Evolutionary conservation across 164 flowering plant genomes (phyloP).

Genomic region (Berberis thunbergii): DNA sequence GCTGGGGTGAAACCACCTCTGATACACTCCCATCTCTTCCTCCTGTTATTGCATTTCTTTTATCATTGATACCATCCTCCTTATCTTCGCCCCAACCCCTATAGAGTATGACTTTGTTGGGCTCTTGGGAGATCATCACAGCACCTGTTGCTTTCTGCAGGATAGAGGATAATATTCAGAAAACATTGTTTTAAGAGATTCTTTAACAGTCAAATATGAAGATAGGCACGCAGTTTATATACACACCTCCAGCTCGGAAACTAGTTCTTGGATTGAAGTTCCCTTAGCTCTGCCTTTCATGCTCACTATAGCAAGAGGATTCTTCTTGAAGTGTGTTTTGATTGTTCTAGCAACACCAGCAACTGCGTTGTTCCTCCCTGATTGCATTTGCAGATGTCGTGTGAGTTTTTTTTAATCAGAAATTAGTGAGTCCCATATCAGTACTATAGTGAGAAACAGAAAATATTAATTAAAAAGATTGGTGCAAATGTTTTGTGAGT

Average conservation of each 20-base stretch:
- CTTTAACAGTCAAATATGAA: not conserved
- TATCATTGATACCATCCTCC: constrained; percentile 18
- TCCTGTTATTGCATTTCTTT: constrained; percentile 3
- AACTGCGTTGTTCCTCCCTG: constrained; percentile 71
- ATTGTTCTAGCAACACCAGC: constrained; percentile 81
- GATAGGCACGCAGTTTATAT: not conserved
- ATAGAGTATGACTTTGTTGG: constrained; percentile 81
- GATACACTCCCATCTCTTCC: constrained; percentile 3
- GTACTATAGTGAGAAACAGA: too few species aligned
- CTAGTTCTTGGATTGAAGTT: constrained; percentile 74
- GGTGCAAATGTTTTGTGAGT: too few species aligned
- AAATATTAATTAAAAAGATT: too few species aligned
- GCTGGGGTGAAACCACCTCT: constrained; percentile 53
- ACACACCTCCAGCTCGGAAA: constrained; percentile 65
- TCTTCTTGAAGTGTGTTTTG: constrained; percentile 61
- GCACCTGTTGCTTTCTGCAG: constrained; percentile 85
- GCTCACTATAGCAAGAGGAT: constrained; percentile 86
- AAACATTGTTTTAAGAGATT: not conserved
- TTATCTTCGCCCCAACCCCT: constrained; percentile 75
- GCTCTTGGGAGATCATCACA: constrained; percentile 83
- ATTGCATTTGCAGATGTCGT: constrained; percentile 4
- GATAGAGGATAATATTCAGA: constrained; percentile 3
- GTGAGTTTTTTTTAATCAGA: not conserved
- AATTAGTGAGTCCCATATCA: not conserved
- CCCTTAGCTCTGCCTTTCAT: constrained; percentile 97